Percentiles rank a stretch among this genome's conserved stretches.
Evolutionary conservation across 495 filamentous ascomycete species (phyloP).

Genomic region (Aspergillus olivimuriae): DNA sequence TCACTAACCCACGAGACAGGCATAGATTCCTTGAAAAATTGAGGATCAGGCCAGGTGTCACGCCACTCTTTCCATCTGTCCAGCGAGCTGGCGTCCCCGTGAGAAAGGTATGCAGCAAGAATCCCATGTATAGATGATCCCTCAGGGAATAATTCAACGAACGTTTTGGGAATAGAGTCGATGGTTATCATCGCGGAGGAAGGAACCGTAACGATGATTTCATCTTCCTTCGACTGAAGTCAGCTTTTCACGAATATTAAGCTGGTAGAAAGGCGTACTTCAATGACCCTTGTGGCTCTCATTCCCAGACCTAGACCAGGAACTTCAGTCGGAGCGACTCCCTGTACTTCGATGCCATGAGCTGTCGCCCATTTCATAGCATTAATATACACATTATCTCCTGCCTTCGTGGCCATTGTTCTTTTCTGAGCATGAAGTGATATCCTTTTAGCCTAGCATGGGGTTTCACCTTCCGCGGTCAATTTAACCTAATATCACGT

Average conservation of each 20-base stretch:
- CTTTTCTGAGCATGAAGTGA: background rate
- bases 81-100: conserved; percentile 19
- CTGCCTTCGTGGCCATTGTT: conserved; percentile 2
- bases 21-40: conserved; percentile 49
- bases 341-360: conserved; percentile 47
- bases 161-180: conserved; percentile 44
- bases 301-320: conserved; percentile 63
- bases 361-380: conserved; percentile 46
- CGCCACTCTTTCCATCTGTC: conserved; percentile 45
- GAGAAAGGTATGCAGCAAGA: conserved; percentile 56
- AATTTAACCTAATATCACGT: too few species aligned
- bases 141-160: conserved; percentile 32
- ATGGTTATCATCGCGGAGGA: conserved; percentile 52
- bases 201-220: conserved; percentile 53
- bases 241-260: background rate
- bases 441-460: conserved; percentile 1
- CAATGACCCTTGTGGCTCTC: conserved; percentile 52
- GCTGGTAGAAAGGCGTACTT: conserved; percentile 34
- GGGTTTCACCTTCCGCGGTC: too few species aligned
- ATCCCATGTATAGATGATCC: conserved; percentile 56
- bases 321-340: conserved; percentile 48
- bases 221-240: conserved; percentile 11
- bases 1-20: conserved; percentile 36
- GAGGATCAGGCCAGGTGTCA: conserved; percentile 50
- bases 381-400: background rate